Evolutionary conservation across 345 rosid species (phyloP), one percentile per base, ranked within the genome.

Genomic region (Linum lewisii): DNA sequence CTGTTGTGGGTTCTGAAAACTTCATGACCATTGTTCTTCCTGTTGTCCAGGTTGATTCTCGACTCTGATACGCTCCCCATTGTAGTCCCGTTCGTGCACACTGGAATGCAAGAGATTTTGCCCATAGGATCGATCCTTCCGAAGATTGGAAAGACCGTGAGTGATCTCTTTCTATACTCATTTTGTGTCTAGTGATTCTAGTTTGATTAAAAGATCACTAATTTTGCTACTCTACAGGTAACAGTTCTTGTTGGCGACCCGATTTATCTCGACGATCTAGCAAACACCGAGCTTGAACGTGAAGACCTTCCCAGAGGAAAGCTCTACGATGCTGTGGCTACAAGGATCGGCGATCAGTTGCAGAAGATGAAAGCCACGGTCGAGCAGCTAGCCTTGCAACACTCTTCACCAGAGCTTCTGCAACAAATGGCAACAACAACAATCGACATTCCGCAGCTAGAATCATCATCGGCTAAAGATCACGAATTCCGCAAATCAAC

Each of bases 31-130:
- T 24, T 24, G 4, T 57, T 24, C 25, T 64, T 13, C 25, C 1
- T 20, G n/a, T 32, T 36, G 1, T 7, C 63, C 72, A 93, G 99
- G 80, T 75, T 93, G 75, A 72, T 93, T 65, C 81, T 93, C 58
- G 99, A 93, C 55, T 80, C 95, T 22, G 99, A 93, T 66, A 78
- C 66, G 45, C 60, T 81, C 52, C 99, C 99, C 0, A 67, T 87
- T 72, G 97, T 93, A 61, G 74, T 93, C 51, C 99, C 97, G 25
- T 93, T 93, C 76, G 99, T 84, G 25, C 99, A 93, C 67, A 75
- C 81, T 21, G 99, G 99, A 57, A 89, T 89, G 97, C 97, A 93
- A 25, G 95, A 93, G 24, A 75, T 93, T 67, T 89, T 93, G 99
- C 99, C 99, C 5, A 57, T 89, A 20, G 99, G 99, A 65, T 83